phyloP scores from a whole-genome alignment of 2,329 filamentous ascomycete genomes.

The Phialophora verrucosa region DNA sequence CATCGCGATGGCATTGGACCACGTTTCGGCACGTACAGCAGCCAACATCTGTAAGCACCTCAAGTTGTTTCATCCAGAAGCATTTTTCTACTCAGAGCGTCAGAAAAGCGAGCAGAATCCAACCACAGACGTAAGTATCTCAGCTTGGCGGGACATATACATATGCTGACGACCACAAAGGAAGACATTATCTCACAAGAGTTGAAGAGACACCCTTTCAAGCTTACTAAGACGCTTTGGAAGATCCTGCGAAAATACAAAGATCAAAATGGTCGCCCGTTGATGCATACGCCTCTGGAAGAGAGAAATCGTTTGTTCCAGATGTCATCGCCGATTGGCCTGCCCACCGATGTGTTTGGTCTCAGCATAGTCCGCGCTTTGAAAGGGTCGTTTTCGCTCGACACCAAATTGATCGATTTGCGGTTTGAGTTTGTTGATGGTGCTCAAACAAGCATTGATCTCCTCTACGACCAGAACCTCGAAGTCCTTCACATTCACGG shows the following conservation, averaged over 20 bases:
- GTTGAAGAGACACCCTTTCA: constrained; percentile 10
- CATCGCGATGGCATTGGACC: constrained; percentile 22
- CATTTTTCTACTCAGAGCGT: constrained; percentile 21
- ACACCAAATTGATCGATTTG: constrained; percentile 29
- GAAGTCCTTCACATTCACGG: constrained; percentile 37
- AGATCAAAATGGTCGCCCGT: neutral
- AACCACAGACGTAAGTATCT: constrained; percentile 3
- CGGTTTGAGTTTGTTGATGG: constrained; percentile 36
- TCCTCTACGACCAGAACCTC: constrained; percentile 32
- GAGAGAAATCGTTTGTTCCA: constrained; percentile 29
- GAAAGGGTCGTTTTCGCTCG: constrained; percentile 33
- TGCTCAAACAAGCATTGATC: constrained; percentile 21
- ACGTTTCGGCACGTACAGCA: constrained; percentile 26
- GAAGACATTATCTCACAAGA: constrained; percentile 23
- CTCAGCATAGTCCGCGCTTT: constrained; percentile 30
- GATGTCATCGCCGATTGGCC: constrained; percentile 18
- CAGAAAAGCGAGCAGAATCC: constrained; percentile 2
- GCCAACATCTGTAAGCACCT: constrained; percentile 33
- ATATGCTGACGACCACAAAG: neutral
- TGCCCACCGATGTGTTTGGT: constrained; percentile 30
- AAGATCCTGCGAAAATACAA: constrained; percentile 16
- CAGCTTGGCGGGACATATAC: neutral
- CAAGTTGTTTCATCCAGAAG: constrained; percentile 3
- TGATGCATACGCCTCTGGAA: constrained; percentile 25
- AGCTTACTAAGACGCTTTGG: constrained; percentile 22